These are phyloP conservation scores for Botrytis pseudocinerea DNA, from an alignment of 2,329 filamentous ascomycete species.

Conservation along the genomic window DNA sequence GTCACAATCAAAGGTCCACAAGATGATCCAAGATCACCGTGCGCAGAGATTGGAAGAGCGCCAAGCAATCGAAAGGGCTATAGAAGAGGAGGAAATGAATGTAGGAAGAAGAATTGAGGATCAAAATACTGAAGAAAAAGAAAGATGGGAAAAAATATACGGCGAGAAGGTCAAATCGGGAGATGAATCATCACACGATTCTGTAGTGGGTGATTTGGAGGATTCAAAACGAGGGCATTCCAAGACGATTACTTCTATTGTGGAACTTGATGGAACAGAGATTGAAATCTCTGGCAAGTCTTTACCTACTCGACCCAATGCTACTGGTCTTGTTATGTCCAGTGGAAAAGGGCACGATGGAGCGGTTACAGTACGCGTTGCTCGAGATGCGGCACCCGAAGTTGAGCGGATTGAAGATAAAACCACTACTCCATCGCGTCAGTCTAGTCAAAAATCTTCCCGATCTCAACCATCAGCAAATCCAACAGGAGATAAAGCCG, in stretches of 20 bases:
- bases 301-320: conserved; percentile 30
- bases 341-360: conserved; percentile 44
- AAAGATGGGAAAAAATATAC: conserved; percentile 76
- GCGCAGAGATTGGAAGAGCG: conserved; percentile 53
- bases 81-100: conserved; percentile 67
- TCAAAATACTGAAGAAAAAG: conserved; percentile 60
- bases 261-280: conserved; percentile 46
- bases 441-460: conserved; percentile 44
- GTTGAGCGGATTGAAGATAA: conserved; percentile 52
- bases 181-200: conserved; percentile 32
- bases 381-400: conserved; percentile 45
- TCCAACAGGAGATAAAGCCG: conserved; percentile 40
- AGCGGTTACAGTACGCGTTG: conserved; percentile 33
- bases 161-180: conserved; percentile 55
- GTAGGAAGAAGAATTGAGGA: conserved; percentile 67
- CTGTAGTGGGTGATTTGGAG: conserved; percentile 44
- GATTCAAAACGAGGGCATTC: conserved; percentile 47
- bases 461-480: conserved; percentile 32
- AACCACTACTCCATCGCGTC: conserved; percentile 36
- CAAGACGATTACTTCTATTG: conserved; percentile 34
- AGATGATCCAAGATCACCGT: conserved; percentile 66
- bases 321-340: conserved; percentile 47
- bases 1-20: conserved; percentile 86
- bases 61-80: conserved; percentile 53
- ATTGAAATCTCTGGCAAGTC: conserved; percentile 56